These are phyloP conservation scores for Pythium sp. DNA, from an alignment of 352 stramenopile genomes.

Conservation along the genomic window DNA sequence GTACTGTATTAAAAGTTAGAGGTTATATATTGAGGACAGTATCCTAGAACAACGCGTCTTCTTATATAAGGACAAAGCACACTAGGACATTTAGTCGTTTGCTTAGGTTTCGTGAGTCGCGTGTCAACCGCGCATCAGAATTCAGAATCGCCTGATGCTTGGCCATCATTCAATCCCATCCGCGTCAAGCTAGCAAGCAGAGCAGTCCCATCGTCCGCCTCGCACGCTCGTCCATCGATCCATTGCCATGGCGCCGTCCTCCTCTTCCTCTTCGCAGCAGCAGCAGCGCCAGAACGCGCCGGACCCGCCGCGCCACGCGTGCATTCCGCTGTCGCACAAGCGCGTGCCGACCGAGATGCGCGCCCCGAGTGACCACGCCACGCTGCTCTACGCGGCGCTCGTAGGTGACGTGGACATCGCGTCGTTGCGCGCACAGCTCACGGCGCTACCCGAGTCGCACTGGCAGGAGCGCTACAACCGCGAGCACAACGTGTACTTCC, in stretches of 20 bases:
- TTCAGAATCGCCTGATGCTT: not conserved
- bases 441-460: slow-evolving; percentile 30
- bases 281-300: slow-evolving; percentile 30
- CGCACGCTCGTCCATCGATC: not conserved
- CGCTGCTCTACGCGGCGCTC: slow-evolving; percentile 40
- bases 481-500: slow-evolving; percentile 83
- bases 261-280: not conserved
- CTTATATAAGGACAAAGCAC: too few species aligned
- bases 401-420: slow-evolving; percentile 39
- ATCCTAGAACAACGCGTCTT: too few species aligned
- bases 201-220: not conserved
- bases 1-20: too few species aligned
- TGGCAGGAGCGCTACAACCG: slow-evolving; percentile 51
- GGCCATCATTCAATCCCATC: not conserved
- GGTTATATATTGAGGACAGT: too few species aligned
- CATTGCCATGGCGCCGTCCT: not conserved
- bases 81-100: too few species aligned
- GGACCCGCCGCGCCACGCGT: slow-evolving; percentile 30
- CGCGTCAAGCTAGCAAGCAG: not conserved
- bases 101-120: not conserved
- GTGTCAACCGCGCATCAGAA: not conserved
- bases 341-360: slow-evolving; percentile 54
- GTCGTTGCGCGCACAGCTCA: slow-evolving; percentile 32
- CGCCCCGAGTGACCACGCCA: slow-evolving; percentile 31
- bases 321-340: slow-evolving; percentile 52